Evolutionary conservation across 352 stramenopile species (phyloP).

Genomic region (Stramenopiles sp.): DNA sequence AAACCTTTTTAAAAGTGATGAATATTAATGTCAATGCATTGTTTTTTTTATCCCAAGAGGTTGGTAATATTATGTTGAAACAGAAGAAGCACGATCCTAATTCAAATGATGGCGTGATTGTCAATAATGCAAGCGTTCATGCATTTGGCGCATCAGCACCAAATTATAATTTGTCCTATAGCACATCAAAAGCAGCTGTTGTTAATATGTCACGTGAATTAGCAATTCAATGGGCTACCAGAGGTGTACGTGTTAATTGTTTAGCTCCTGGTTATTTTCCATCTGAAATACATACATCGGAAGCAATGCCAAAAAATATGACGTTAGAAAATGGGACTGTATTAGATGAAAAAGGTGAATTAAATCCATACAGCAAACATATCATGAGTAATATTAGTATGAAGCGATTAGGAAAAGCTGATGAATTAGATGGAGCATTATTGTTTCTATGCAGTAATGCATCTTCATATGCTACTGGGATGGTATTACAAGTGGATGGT

Average conservation of each 20-base stretch:
- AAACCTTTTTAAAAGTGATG: no score
- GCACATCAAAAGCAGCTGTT: constrained; percentile 38
- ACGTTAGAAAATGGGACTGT: neutral
- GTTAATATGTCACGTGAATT: constrained; percentile 55
- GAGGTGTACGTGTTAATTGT: constrained; percentile 62
- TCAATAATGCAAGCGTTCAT: neutral
- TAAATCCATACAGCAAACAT: no score
- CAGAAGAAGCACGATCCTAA: no score
- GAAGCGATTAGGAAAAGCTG: constrained; percentile 35
- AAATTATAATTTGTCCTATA: no score
- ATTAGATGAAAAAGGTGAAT: neutral
- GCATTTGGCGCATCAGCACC: neutral
- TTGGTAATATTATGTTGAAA: neutral
- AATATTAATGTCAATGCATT: no score
- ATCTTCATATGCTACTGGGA: constrained; percentile 54
- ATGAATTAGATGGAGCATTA: constrained; percentile 56
- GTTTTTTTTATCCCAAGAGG: no score
- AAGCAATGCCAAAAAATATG: no score
- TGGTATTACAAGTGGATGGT: constrained; percentile 57
- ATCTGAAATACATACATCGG: constrained; percentile 51
- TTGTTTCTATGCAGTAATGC: constrained; percentile 59
- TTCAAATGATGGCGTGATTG: neutral
- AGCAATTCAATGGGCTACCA: constrained; percentile 48
- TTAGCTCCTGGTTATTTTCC: constrained; percentile 54
- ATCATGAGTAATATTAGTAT: no score